These are phyloP conservation scores for Solanum boliviense DNA, from an alignment of 257 asterid genomes.

Conservation along the genomic window DNA sequence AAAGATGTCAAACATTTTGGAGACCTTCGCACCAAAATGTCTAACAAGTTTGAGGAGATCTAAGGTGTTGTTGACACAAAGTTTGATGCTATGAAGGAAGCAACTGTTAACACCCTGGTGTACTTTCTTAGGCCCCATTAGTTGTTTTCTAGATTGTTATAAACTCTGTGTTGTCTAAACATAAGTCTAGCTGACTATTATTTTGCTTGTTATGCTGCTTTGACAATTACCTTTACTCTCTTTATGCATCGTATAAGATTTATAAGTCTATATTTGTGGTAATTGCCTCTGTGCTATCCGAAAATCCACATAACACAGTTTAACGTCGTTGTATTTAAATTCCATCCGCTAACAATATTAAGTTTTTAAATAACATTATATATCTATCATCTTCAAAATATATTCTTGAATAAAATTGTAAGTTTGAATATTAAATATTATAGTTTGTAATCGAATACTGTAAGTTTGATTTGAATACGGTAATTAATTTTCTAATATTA, in stretches of 20 bases:
- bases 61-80: neutral
- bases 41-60: neutral
- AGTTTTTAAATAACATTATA: neutral
- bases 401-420: neutral
- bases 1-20: neutral
- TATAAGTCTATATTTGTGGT: neutral
- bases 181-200: neutral
- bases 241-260: neutral
- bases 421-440: neutral
- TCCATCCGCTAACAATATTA: neutral
- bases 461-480: neutral
- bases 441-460: neutral
- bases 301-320: neutral
- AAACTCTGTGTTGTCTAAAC: neutral
- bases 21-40: neutral
- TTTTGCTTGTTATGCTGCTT: neutral
- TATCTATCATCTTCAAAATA: neutral
- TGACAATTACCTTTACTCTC: neutral
- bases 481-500: neutral
- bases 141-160: neutral
- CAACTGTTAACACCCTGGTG: neutral
- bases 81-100: neutral
- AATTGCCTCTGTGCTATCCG: neutral
- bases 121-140: neutral
- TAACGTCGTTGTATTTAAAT: neutral